A percentile compares a stretch with the other conserved stretches of the same genome.
These are phyloP conservation scores for Leishmania tarentolae DNA, from an alignment of 208 protist genomes.

Conservation along the genomic window DNA sequence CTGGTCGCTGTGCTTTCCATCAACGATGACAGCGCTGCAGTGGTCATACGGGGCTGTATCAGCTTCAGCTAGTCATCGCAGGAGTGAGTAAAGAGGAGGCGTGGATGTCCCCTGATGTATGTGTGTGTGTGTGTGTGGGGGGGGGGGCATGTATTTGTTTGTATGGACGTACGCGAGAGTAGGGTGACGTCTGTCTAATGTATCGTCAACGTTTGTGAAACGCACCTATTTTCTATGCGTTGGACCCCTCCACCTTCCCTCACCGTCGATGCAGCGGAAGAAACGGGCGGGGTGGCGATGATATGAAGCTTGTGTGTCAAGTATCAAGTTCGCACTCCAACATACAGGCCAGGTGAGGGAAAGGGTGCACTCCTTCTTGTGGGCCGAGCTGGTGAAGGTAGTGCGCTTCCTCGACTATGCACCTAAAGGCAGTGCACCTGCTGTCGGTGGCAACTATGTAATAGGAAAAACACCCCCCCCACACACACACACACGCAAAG, in stretches of 20 bases:
- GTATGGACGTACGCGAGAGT: neutral
- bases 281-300: neutral
- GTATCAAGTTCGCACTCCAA: neutral
- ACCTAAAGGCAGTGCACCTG: neutral
- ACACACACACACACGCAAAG: neutral
- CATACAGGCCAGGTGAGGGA: neutral
- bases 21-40: neutral
- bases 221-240: neutral
- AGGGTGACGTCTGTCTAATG: neutral
- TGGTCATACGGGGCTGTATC: neutral
- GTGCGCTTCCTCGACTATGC: neutral
- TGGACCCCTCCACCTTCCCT: neutral
- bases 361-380: neutral
- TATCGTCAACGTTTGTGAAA: neutral
- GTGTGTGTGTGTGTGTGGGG: neutral
- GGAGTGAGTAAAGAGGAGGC: neutral
- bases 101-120: neutral
- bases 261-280: no score
- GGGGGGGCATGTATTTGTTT: neutral
- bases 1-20: neutral
- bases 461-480: no score
- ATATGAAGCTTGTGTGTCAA: neutral
- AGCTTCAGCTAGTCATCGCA: neutral
- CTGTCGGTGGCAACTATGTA: neutral
- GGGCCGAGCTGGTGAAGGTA: neutral